Conservation (phyloP, 2,329 filamentous ascomycete genomes). For the Stagonosporopsis vannaccii region DNA sequence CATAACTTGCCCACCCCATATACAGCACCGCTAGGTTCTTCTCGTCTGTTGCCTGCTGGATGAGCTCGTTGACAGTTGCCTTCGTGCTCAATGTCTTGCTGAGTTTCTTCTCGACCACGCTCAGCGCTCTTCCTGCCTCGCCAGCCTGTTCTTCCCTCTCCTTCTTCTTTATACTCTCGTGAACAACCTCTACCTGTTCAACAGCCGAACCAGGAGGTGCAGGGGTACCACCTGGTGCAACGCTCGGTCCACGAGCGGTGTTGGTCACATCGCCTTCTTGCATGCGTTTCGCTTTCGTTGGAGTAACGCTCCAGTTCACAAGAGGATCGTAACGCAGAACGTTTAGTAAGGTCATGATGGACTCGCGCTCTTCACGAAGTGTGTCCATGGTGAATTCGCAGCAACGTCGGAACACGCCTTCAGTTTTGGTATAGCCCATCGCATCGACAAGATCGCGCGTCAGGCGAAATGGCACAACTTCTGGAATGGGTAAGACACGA, state of each 20-base stretch:
- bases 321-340: conserved; percentile 97
- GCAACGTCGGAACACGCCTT: conserved; percentile 96
- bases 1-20: conserved; percentile 50
- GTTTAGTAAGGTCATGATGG: conserved; percentile 98
- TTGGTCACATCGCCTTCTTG: conserved; percentile 67
- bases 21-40: conserved; percentile 87
- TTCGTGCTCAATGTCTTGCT: conserved; percentile 92
- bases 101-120: conserved; percentile 94
- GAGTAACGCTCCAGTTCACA: conserved; percentile 92
- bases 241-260: conserved; percentile 40
- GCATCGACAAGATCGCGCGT: conserved; percentile 95
- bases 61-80: conserved; percentile 95
- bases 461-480: conserved; percentile 93
- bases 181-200: conserved; percentile 33
- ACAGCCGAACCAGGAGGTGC: conserved; percentile 31
- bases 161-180: conserved; percentile 48
- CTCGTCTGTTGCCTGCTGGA: conserved; percentile 94
- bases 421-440: conserved; percentile 93
- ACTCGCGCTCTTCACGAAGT: conserved; percentile 91
- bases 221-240: conserved; percentile 39
- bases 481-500: conserved; percentile 91
- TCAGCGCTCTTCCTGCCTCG: conserved; percentile 90
- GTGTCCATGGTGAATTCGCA: conserved; percentile 98
- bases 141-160: conserved; percentile 65
- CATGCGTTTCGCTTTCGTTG: conserved; percentile 70